These are phyloP conservation scores for Primulina eburnea DNA, from an alignment of 257 asterid species.

Conservation along the genomic window DNA sequence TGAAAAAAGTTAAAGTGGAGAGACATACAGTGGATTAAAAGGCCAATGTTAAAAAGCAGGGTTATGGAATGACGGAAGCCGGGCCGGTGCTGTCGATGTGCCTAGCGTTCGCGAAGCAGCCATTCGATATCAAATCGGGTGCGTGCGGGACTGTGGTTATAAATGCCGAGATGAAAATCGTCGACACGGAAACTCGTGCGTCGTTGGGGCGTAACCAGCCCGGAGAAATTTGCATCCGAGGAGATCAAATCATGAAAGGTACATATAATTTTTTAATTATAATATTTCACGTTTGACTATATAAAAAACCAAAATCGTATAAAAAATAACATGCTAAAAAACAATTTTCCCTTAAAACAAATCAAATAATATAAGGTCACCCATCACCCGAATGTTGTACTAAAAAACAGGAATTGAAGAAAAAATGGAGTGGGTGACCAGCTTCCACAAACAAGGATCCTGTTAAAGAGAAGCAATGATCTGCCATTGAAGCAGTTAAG, in stretches of 20 bases:
- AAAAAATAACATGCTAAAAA: no score
- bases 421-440: background rate
- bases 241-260: slow-evolving; percentile 98
- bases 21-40: no score
- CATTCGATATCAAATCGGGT: slow-evolving; percentile 77
- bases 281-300: no score
- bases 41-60: slow-evolving; percentile 36
- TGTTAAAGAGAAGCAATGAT: no score
- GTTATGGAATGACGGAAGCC: slow-evolving; percentile 96
- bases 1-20: no score
- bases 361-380: no score
- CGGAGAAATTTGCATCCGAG: slow-evolving; percentile 87
- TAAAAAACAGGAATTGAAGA: no score
- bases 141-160: slow-evolving; percentile 90
- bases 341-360: no score
- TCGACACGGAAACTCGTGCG: slow-evolving; percentile 58
- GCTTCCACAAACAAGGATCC: background rate
- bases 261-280: background rate
- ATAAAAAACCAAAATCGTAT: no score
- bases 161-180: slow-evolving; percentile 89
- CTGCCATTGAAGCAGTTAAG: no score
- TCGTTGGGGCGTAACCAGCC: slow-evolving; percentile 66
- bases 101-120: slow-evolving; percentile 80
- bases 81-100: slow-evolving; percentile 96
- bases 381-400: no score